A percentile compares a stretch with the other conserved stretches of the same genome.
These are phyloP conservation scores for Lyophyllum semitale DNA, from an alignment of 768 basidiomycete species.

Conservation along the genomic window DNA sequence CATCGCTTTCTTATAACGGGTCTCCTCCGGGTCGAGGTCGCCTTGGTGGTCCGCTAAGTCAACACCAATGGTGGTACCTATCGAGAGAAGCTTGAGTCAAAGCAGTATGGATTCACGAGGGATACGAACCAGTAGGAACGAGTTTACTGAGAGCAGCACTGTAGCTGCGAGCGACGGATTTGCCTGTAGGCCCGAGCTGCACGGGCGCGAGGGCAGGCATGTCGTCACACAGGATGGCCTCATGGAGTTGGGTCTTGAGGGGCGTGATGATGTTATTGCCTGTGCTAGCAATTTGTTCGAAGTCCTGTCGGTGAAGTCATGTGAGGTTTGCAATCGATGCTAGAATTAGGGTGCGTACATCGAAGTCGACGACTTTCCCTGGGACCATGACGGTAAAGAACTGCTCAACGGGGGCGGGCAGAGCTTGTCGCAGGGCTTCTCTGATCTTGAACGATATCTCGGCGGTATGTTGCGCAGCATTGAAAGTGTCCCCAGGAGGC, in stretches of 20 bases:
- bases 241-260: background rate
- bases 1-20: background rate
- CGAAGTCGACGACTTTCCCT: constrained; percentile 5
- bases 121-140: background rate
- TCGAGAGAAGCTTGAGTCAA: background rate
- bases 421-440: background rate
- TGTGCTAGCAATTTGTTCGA: background rate
- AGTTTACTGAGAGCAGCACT: background rate
- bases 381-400: constrained; percentile 10
- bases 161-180: constrained; percentile 4
- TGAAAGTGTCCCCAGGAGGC: background rate
- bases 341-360: background rate
- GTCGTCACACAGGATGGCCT: constrained; percentile 7
- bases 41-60: background rate
- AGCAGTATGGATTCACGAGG: background rate
- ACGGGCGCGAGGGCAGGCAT: constrained; percentile 5
- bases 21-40: background rate
- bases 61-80: background rate
- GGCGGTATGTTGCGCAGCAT: background rate
- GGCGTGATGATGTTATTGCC: background rate
- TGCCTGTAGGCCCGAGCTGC: constrained; percentile 8
- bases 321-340: background rate
- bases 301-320: background rate
- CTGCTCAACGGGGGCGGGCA: constrained; percentile 6
- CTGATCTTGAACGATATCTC: constrained; percentile 3